A percentile compares a stretch with the other conserved stretches of the same genome.
Evolutionary conservation across 2,329 filamentous ascomycete species (phyloP).

Genomic region (Neonectria hederae): DNA sequence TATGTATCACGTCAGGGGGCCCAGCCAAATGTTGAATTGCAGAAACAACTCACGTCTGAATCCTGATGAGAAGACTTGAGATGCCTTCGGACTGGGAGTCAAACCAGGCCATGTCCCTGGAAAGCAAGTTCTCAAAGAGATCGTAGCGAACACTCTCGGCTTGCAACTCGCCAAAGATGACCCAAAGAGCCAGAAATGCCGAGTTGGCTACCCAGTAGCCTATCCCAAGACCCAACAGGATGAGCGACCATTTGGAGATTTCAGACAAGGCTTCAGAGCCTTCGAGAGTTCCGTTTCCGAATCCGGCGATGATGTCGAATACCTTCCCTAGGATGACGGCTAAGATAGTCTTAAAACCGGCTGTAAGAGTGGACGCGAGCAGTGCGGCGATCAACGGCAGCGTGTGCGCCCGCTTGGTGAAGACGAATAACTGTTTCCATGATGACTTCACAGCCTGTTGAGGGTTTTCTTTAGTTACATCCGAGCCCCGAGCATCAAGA

Average conservation of each 20-base stretch:
- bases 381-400: slow-evolving; percentile 64
- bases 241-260: slow-evolving; percentile 68
- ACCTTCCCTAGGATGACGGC: slow-evolving; percentile 78
- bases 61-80: slow-evolving; percentile 73
- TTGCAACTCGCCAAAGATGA: slow-evolving; percentile 83
- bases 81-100: slow-evolving; percentile 78
- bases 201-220: slow-evolving; percentile 74
- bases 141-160: slow-evolving; percentile 70
- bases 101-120: slow-evolving; percentile 83
- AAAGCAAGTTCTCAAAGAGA: slow-evolving; percentile 75
- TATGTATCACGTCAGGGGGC: neutral
- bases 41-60: slow-evolving; percentile 71
- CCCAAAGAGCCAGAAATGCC: slow-evolving; percentile 74
- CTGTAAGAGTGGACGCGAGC: slow-evolving; percentile 65
- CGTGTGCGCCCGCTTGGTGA: slow-evolving; percentile 71
- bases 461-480: neutral
- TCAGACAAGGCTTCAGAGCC: slow-evolving; percentile 61
- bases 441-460: slow-evolving; percentile 35
- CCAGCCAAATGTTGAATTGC: neutral
- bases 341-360: slow-evolving; percentile 70
- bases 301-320: slow-evolving; percentile 76
- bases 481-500: neutral
- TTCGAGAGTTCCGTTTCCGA: slow-evolving; percentile 64
- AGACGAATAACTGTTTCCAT: slow-evolving; percentile 71
- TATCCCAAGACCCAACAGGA: slow-evolving; percentile 70